Base-by-base conservation (phyloP, 495 filamentous ascomycete genomes). In the Emericellopsis terricola region DNA sequence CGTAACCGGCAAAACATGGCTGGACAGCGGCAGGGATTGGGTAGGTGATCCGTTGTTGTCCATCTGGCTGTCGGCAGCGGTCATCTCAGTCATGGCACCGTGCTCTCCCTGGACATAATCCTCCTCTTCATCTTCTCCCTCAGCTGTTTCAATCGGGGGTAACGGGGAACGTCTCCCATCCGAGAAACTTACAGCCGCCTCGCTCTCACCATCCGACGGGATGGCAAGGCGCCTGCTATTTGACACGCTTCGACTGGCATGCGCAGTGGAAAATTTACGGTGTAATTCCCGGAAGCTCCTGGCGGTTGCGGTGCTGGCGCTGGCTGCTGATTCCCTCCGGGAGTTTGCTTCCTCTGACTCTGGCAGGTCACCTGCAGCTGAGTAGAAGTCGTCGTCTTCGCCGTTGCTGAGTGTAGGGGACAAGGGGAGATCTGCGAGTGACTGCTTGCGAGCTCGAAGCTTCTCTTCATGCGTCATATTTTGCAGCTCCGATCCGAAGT, bases 401-500 rank as follows among this genome's bases (percentile, higher is more conserved):
- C 29, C 37, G 26, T 51, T 46, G 17, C 30, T 35, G 19, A 36
- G 50, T 31, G 34, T 37, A 9, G 38, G 33, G 19, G 48, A 47
- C 11, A 39, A 36, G 0, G 39, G 34, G 9, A 58, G 59, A 8
- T 60, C 57, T 15, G 48, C 38, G 8, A 43, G 41, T 7, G 42
- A 44, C 15, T 56, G 52, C 20, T 60, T 57, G 29, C 57, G 51
- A 18, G 62, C 53, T 20, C 61, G 59, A 33, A 85, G 56, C 13
- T 76, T 73, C 43, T 91, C 83, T 40, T 91, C 84, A 1, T 75
- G 64, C 2, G 78, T 69, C 55, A 89, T 76, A 43, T 67, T 76
- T 45, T 89, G 76, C 65, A 91, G 79, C 43, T 94, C 91, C 24
- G 73, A 76, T 6, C 86, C 86, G 52, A 97, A 93, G 18, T 81